Conservation (phyloP, 2,329 filamentous ascomycete genomes). For the Apiospora sp. region DNA sequence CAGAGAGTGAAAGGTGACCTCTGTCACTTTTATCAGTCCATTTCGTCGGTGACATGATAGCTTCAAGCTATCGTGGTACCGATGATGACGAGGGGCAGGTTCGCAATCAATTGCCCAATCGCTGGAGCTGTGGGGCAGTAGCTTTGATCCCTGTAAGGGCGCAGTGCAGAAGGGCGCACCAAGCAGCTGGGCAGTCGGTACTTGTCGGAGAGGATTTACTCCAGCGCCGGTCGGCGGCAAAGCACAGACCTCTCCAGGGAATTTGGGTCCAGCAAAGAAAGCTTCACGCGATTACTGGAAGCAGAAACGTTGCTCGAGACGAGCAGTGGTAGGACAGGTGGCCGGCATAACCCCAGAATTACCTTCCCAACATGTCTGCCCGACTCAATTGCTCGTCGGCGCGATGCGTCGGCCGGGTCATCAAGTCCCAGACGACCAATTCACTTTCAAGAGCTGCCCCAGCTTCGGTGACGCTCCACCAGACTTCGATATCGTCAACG, state of each 20-base stretch:
- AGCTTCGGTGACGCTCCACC: background rate
- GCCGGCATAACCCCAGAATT: slow-evolving; percentile 2
- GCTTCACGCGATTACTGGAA: slow-evolving; percentile 10
- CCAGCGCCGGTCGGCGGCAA: slow-evolving; percentile 1
- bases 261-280: slow-evolving; percentile 12
- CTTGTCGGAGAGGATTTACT: slow-evolving; percentile 24
- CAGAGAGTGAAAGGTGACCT: background rate
- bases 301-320: slow-evolving; percentile 1
- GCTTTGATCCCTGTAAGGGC: background rate
- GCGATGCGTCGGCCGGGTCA: slow-evolving; percentile 23
- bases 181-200: background rate
- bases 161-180: background rate
- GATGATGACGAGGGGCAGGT: slow-evolving; percentile 16
- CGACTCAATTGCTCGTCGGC: slow-evolving; percentile 29
- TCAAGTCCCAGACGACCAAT: slow-evolving; percentile 21
- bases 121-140: background rate
- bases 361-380: slow-evolving; percentile 26
- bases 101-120: background rate
- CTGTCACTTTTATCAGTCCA: background rate
- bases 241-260: slow-evolving; percentile 12
- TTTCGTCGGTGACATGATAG: background rate
- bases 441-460: slow-evolving; percentile 24
- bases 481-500: slow-evolving; percentile 28
- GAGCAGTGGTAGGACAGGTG: slow-evolving; percentile 19
- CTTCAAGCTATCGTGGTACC: background rate